Evolutionary conservation across 2,329 filamentous ascomycete species (phyloP), one percentile per base, ranked within the genome.

Genomic region (Botryotinia narcissicola): DNA sequence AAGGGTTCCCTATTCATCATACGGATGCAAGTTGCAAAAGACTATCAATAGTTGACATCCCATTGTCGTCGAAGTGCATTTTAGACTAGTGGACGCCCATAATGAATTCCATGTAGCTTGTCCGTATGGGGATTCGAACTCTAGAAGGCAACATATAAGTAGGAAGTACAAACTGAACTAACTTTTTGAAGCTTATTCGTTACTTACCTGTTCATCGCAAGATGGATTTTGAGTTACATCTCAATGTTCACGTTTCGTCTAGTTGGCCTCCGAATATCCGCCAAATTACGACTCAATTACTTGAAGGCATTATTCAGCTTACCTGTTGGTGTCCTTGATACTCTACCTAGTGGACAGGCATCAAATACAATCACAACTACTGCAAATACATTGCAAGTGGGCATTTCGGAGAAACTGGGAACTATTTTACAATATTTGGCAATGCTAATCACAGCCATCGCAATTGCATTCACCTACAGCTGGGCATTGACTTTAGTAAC

Each of bases 171-270:
- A 35, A 3, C n/a, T 8, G n/a, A 44, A 60, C 71, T 72, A 22
- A 72, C 51, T 40, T 10, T 54, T 42, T 37, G 16, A 74, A 89
- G 87, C 1, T 82, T 94, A 0, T 93, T 90, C 81, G 89, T 94
- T 78, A 87, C 94, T 72, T 89, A 89, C 72, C 84, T 94, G 10
- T 94, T 94, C 80, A 81, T 94, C 59, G 91, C 84, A 22, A 89
- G 91, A 66, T 90, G 92, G 76, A 79, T 83, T 29, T 82, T 92
- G 59, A 88, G 87, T 74, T 93, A 93, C 75, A 83, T 90, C 74
- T 87, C 87, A 76, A 88, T 88, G 81, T 88, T 90, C 77, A 83
- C 84, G 54, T 90, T 90, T 75, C 87, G 89, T 35, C 86, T 90
- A 80, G 88, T 90, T 74, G 88, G 88, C 37, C 87, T 90, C 73